These are phyloP conservation scores for Annulohypoxylon moriforme DNA, from an alignment of 495 filamentous ascomycete species.

Conservation along the genomic window DNA sequence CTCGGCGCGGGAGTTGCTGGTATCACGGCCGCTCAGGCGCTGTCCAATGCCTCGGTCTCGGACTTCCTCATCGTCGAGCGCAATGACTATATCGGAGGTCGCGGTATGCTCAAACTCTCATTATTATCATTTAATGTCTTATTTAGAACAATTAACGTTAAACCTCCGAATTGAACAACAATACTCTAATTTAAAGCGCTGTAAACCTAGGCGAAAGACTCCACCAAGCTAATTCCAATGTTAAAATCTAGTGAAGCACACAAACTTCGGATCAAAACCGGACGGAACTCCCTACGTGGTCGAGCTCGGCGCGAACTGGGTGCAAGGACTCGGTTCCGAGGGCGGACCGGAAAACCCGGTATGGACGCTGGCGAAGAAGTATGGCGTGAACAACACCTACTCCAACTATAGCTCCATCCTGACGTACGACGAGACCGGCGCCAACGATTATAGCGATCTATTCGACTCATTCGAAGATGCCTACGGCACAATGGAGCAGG, in stretches of 20 bases:
- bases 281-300: constrained; percentile 68
- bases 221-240: constrained; percentile 14
- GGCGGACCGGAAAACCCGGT: constrained; percentile 74
- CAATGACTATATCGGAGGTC: constrained; percentile 71
- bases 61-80: constrained; percentile 80
- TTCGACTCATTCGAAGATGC: constrained; percentile 65
- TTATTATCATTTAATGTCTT: not conserved
- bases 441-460: constrained; percentile 61
- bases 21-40: constrained; percentile 77
- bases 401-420: constrained; percentile 70
- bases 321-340: constrained; percentile 72
- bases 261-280: constrained; percentile 66
- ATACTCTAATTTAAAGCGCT: no score
- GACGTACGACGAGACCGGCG: constrained; percentile 69
- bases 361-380: constrained; percentile 75
- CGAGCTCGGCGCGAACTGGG: constrained; percentile 79
- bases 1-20: constrained; percentile 72
- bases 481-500: constrained; percentile 61
- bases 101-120: constrained; percentile 42
- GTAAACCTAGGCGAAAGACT: no score
- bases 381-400: constrained; percentile 69
- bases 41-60: constrained; percentile 70
- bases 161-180: no score
- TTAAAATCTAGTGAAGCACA: constrained; percentile 52
- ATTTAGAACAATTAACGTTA: no score